phyloP scores from a whole-genome alignment of 306 rosid species.

The Casuarina glauca region DNA sequence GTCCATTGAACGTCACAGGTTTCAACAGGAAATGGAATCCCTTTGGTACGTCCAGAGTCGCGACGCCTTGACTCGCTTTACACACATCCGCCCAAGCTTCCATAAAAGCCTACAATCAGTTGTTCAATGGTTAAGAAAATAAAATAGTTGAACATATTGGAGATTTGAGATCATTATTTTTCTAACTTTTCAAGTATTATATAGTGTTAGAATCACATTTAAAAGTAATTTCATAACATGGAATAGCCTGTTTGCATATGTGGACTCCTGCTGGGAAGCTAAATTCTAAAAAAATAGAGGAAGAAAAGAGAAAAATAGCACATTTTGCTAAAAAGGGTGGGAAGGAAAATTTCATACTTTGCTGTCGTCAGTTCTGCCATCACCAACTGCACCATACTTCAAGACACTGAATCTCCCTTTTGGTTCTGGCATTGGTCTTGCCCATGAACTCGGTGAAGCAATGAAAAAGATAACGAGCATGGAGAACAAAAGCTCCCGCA shows the following conservation, averaged over 20 bases:
- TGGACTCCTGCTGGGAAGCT: not conserved
- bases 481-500: conserved; percentile 1
- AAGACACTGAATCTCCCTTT: conserved; percentile 30
- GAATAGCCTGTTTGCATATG: no score
- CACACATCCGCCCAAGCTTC: conserved; percentile 53
- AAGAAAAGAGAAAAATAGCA: not conserved
- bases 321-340: not conserved
- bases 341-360: conserved; percentile 20
- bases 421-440: not conserved
- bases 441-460: conserved; percentile 18
- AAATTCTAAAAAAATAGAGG: not conserved
- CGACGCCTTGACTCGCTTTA: conserved; percentile 13
- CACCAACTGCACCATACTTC: conserved; percentile 44
- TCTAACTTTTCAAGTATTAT: not conserved
- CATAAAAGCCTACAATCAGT: conserved; percentile 42
- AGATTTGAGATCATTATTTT: no score
- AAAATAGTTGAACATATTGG: no score
- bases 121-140: no score
- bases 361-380: conserved; percentile 51
- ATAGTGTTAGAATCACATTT: no score
- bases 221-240: no score
- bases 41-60: conserved; percentile 39
- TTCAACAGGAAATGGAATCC: conserved; percentile 43
- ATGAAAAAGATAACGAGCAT: not conserved
- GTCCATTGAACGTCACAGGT: conserved; percentile 44